phyloP scores from a whole-genome alignment of 768 basidiomycete genomes.

The Leccinum longicurvipes region DNA sequence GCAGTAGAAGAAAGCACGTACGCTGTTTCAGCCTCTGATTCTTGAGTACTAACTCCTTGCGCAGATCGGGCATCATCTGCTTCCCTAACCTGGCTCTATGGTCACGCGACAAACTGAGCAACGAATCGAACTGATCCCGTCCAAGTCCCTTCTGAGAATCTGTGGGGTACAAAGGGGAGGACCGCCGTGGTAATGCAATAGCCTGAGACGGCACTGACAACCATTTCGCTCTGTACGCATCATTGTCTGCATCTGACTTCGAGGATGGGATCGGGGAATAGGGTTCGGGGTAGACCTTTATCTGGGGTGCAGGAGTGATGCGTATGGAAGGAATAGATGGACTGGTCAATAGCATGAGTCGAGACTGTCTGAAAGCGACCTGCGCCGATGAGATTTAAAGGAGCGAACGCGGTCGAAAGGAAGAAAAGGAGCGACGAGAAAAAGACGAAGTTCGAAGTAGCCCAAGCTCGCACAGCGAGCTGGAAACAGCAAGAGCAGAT shows the following conservation, averaged over 20 bases:
- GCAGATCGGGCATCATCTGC: slow-evolving; percentile 55
- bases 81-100: slow-evolving; percentile 43
- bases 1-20: slow-evolving; percentile 34
- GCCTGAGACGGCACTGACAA: slow-evolving; percentile 47
- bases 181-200: slow-evolving; percentile 31
- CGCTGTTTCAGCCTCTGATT: slow-evolving; percentile 72
- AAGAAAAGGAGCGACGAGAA: not conserved
- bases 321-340: slow-evolving; percentile 62
- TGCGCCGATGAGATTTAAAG: slow-evolving; percentile 41
- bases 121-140: slow-evolving; percentile 56
- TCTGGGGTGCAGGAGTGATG: slow-evolving; percentile 61
- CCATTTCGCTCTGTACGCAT: slow-evolving; percentile 55
- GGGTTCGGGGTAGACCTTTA: slow-evolving; percentile 43
- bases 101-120: slow-evolving; percentile 61
- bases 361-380: slow-evolving; percentile 54
- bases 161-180: slow-evolving; percentile 49
- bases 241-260: slow-evolving; percentile 37
- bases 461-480: slow-evolving; percentile 16
- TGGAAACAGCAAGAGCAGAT: not conserved
- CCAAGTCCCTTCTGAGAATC: slow-evolving; percentile 53
- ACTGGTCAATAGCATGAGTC: slow-evolving; percentile 40
- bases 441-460: not conserved
- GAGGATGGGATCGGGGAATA: slow-evolving; percentile 57
- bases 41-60: slow-evolving; percentile 72
- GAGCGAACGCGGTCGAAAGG: slow-evolving; percentile 28